phyloP scores from a whole-genome alignment of 371 early-diverging fungal genomes.

The Parasitella parasitica region DNA sequence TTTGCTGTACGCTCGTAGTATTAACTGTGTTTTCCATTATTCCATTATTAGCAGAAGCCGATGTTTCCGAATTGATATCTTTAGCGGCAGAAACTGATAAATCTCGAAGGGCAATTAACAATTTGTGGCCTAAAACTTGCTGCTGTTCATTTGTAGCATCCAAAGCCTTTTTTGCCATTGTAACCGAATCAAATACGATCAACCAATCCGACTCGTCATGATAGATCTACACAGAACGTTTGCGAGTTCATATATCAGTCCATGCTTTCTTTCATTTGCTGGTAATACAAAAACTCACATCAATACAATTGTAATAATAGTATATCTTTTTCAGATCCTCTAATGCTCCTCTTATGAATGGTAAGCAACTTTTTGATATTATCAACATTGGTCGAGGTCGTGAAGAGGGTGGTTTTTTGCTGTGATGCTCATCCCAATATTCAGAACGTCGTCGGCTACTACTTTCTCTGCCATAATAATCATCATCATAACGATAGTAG shows the following conservation, averaged over 20 bases:
- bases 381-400: constrained; percentile 41
- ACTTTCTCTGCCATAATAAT: constrained; percentile 4
- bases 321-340: constrained; percentile 45
- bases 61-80: neutral
- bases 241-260: neutral
- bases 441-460: constrained; percentile 20
- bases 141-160: constrained; percentile 43
- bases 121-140: constrained; percentile 46
- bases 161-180: constrained; percentile 51
- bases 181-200: constrained; percentile 55
- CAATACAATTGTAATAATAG: constrained; percentile 39
- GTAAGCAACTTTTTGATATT: constrained; percentile 56
- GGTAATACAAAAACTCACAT: constrained; percentile 20
- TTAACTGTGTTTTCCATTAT: neutral
- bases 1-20: neutral
- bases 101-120: constrained; percentile 41
- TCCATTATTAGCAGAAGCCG: neutral
- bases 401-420: constrained; percentile 1
- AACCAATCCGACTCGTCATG: constrained; percentile 62
- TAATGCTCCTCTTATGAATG: constrained; percentile 51
- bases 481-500: constrained; percentile 20
- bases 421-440: constrained; percentile 21
- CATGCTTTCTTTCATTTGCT: neutral
- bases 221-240: constrained; percentile 33
- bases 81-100: constrained; percentile 3